phyloP scores from a whole-genome alignment of 768 basidiomycete species.

The Boletales sp. region DNA sequence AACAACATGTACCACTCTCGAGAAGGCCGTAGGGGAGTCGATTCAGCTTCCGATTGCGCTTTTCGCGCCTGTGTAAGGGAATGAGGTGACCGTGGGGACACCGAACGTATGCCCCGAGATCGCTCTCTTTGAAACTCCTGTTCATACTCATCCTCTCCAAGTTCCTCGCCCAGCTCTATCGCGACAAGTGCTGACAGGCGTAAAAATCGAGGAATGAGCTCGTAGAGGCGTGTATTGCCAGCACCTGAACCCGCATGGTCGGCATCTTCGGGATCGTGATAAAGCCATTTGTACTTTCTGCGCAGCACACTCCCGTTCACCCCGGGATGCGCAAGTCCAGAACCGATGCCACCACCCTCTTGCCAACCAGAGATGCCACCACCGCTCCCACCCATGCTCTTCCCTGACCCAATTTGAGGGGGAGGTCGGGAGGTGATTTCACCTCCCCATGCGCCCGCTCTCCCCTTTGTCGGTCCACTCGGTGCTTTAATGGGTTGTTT shows the following conservation, averaged over 20 bases:
- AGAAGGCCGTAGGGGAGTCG: constrained; percentile 61
- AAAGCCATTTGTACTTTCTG: constrained; percentile 37
- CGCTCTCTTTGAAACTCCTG: constrained; percentile 28
- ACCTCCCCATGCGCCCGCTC: constrained; percentile 25
- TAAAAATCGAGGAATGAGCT: constrained; percentile 68
- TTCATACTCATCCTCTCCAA: constrained; percentile 50
- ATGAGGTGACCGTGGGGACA: constrained; percentile 10
- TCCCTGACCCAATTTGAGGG: constrained; percentile 15
- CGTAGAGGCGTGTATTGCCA: constrained; percentile 62
- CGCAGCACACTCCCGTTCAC: constrained; percentile 56
- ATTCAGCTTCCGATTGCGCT: constrained; percentile 36
- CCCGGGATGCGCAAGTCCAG: constrained; percentile 59
- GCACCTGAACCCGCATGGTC: constrained; percentile 37
- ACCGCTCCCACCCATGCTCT: constrained; percentile 28
- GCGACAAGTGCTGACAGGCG: constrained; percentile 76
- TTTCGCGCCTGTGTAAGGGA: constrained; percentile 13
- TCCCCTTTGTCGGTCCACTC: constrained; percentile 22
- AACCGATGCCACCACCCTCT: constrained; percentile 71
- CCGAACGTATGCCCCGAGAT: constrained; percentile 12
- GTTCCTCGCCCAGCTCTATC: constrained; percentile 71
- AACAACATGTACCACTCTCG: constrained; percentile 81
- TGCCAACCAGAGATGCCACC: constrained; percentile 70
- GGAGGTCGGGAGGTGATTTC: constrained; percentile 20
- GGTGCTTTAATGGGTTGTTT: constrained; percentile 33
- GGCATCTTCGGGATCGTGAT: constrained; percentile 19